Conservation (phyloP, 257 asterid species). For the Solanum arcanum region DNA sequence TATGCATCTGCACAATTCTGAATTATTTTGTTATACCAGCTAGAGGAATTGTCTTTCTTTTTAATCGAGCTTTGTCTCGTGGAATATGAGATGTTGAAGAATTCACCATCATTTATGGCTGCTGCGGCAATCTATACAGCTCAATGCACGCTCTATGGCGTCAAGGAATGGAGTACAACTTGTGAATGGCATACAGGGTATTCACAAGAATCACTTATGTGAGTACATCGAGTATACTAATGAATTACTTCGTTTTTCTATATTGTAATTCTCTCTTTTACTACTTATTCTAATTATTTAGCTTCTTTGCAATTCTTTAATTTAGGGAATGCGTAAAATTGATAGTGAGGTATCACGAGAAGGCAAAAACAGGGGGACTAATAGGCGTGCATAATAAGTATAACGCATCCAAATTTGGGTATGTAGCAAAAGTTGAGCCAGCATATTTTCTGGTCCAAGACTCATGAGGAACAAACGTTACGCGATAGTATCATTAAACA, state of each 20-base stretch:
- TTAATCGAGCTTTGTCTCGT: slow-evolving; percentile 76
- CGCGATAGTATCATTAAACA: neutral
- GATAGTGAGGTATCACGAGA: slow-evolving; percentile 49
- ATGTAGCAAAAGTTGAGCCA: slow-evolving; percentile 61
- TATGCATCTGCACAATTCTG: no score
- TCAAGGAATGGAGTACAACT: slow-evolving; percentile 67
- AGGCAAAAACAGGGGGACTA: slow-evolving; percentile 50
- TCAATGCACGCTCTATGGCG: slow-evolving; percentile 49
- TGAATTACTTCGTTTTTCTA: neutral
- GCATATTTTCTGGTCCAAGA: slow-evolving; percentile 42
- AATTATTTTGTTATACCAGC: slow-evolving; percentile 18
- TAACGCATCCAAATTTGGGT: slow-evolving; percentile 48
- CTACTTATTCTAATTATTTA: neutral
- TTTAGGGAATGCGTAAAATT: slow-evolving; percentile 52
- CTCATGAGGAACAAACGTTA: neutral
- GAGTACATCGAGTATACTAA: slow-evolving; percentile 3
- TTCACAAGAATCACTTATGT: slow-evolving; percentile 62
- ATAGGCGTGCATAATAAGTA: slow-evolving; percentile 71
- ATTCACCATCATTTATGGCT: slow-evolving; percentile 61
- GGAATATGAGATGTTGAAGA: slow-evolving; percentile 73
- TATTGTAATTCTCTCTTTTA: neutral
- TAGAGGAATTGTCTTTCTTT: slow-evolving; percentile 66
- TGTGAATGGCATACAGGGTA: slow-evolving; percentile 72
- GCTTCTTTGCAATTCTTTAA: slow-evolving; percentile 8
- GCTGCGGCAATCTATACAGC: slow-evolving; percentile 75